phyloP scores from a whole-genome alignment of 495 filamentous ascomycete species.

The Talaromyces proteolyticus region DNA sequence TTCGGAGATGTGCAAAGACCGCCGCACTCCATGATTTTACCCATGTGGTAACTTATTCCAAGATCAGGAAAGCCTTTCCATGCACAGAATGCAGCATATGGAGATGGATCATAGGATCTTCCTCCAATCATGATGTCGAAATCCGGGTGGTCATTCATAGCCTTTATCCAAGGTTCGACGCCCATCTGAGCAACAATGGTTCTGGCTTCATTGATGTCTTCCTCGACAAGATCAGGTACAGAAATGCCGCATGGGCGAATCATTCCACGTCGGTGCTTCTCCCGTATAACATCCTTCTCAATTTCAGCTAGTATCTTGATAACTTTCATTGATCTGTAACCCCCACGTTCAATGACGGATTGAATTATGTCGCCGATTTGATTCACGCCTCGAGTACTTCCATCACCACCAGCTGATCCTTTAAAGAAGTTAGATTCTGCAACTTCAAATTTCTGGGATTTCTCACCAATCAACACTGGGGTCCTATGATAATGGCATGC shows the following conservation, averaged over 20 bases:
- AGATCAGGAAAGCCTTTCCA: conserved; percentile 13
- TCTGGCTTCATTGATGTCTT: conserved; percentile 26
- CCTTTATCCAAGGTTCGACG: neutral
- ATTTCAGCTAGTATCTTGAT: conserved; percentile 30
- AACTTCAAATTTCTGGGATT: too few relatives aligned
- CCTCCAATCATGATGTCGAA: conserved; percentile 34
- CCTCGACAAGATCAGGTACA: conserved; percentile 24
- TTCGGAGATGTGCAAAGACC: conserved; percentile 40
- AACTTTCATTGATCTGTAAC: conserved; percentile 26
- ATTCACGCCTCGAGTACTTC: conserved; percentile 28
- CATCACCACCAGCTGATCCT: conserved; percentile 38
- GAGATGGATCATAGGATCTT: conserved; percentile 36
- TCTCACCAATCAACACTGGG: conserved; percentile 31
- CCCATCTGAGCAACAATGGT: conserved; percentile 14
- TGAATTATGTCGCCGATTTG: conserved; percentile 24
- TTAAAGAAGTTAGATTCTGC: too few relatives aligned
- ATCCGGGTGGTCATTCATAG: neutral
- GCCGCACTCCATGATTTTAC: conserved; percentile 39
- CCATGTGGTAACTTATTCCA: conserved; percentile 16
- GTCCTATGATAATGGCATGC: conserved; percentile 18
- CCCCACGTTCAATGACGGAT: conserved; percentile 14
- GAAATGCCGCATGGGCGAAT: conserved; percentile 15
- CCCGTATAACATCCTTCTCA: conserved; percentile 17
- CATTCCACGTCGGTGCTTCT: conserved; percentile 14
- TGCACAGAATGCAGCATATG: conserved; percentile 31